Base-by-base conservation (phyloP, 139 green algal genomes). In the Klebsormidium nitens region DNA sequence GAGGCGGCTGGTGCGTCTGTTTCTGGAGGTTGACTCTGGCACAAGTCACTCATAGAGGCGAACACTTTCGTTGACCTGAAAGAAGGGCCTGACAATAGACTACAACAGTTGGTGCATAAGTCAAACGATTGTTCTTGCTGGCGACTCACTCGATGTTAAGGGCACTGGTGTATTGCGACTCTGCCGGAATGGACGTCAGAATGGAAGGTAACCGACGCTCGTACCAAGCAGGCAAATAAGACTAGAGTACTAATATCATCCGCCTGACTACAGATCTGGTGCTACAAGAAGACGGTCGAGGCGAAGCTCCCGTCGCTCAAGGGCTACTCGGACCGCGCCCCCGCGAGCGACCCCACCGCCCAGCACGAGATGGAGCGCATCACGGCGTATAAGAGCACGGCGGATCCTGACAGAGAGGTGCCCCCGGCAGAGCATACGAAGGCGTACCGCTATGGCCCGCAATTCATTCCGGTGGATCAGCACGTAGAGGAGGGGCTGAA, bases 231-330 rank as follows among this genome's bases (percentile, higher is more conserved):
- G n/a, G n/a, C n/a, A n/a, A 23, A 55, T 55, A 23, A 55, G 23
- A 23, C 23, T 55, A 23, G 23, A 31, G 46, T 23, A 23, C 23
- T 23, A 55, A 31, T 55, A 23, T 55, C 46, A 55, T 55, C 46
- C 23, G 23, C 46, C 46, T 23, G 23, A 55, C 23, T 55, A 55
- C 67, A 75, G 67, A 40, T 75, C n/a, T 75, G 57, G 57, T 28
- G 4, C 8, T 75, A 75, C 60, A 75, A 75, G 56, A 75, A 74
- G 59, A 75, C 35, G n/a, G 4, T 39, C 3, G 5, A 36, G 57
- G 29, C 56, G 31, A 29, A 36, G 8, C 36, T 75, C 29, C 67
- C 67, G 5, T 36, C 2, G 3, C 67, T 75, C 26, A 56, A 67
- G 36, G 4, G 36, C 6, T 75, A 74, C 59, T 75, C 67, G 4